Evolutionary conservation across 768 basidiomycete species (phyloP), one percentile per base, ranked within the genome.

Genomic region (Tricholoma terreum): DNA sequence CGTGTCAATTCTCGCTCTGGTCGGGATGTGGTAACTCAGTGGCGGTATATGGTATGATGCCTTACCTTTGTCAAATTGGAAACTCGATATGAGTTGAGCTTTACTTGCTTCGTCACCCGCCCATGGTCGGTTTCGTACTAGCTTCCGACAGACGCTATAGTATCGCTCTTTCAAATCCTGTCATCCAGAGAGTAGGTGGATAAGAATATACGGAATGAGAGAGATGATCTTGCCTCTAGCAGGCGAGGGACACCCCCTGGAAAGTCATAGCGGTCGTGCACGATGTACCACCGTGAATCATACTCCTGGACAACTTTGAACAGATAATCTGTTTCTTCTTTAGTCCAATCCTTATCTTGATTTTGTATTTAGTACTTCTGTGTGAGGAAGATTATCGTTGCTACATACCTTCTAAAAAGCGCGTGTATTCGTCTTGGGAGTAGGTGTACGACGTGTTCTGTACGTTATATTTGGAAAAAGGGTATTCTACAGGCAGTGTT

Each of bases 151-250:
- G 15, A 95, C 87, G 50, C 89, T 86, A 70, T 90, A 98, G 66
- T 98, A 98, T 27, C 97, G 81, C 63, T 94, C 92, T 75, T 98
- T 98, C 62, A 98, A 72, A 60, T 97, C 95, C 92, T 94, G 64
- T 30, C 30, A 50, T 35, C 10, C 12, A 12, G 22, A 36, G 21
- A 56, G 31, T 64, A 27, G 62, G 45, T 56, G 3, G 33, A 35
- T 30, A 6, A 17, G 19, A 35, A 10, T 34, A 22, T 4, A 31
- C 24, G 8, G 40, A 40, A 30, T 30, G 15, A 45, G 4, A 31
- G 4, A 17, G 15, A 33, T 10, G 4, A 17, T 12, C 76, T 55
- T 58, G 90, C 94, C 79, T 95, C 94, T 53, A 94, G 76, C n/a
- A 79, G 76, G 19, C 87, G 83, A 22, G 63, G 50, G 35, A 72